Conservation (phyloP, 805 yeast genomes). For the Cyberlindnera petersonii region DNA sequence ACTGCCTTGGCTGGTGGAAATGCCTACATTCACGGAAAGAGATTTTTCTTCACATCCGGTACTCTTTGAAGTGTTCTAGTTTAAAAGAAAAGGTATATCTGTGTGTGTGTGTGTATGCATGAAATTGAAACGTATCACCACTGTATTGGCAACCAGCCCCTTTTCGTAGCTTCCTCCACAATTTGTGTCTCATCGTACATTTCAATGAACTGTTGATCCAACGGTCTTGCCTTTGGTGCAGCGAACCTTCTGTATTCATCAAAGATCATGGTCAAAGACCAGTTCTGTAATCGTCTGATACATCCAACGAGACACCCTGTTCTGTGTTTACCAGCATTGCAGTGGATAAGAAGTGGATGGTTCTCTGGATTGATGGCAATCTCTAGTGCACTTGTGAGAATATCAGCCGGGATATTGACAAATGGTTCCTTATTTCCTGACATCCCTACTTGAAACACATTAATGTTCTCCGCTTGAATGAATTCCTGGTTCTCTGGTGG, state of each 20-base stretch:
- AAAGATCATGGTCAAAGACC: slow-evolving; percentile 92
- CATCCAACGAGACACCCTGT: slow-evolving; percentile 97
- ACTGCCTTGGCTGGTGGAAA: slow-evolving; percentile 57
- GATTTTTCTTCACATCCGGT: slow-evolving; percentile 44
- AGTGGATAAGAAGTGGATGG: slow-evolving; percentile 90
- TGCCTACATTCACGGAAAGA: slow-evolving; percentile 63
- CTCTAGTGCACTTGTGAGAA: slow-evolving; percentile 75
- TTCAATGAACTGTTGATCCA: slow-evolving; percentile 95
- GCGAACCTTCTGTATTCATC: slow-evolving; percentile 95
- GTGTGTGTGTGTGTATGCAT: background rate
- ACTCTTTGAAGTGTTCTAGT: slow-evolving; percentile 4
- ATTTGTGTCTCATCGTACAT: slow-evolving; percentile 69
- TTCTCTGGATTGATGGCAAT: slow-evolving; percentile 80
- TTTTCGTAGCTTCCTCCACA: slow-evolving; percentile 46
- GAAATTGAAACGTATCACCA: slow-evolving; percentile 43
- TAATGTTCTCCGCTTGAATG: slow-evolving; percentile 54
- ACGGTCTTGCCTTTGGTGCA: slow-evolving; percentile 88
- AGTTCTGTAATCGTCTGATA: slow-evolving; percentile 77
- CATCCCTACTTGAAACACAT: slow-evolving; percentile 83
- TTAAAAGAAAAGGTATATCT: background rate
- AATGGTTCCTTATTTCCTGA: slow-evolving; percentile 95
- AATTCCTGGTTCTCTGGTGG: slow-evolving; percentile 74
- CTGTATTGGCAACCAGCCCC: slow-evolving; percentile 60
- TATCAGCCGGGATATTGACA: slow-evolving; percentile 64
- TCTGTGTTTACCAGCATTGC: slow-evolving; percentile 95